These are phyloP conservation scores for Allomyces macrogynus DNA, from an alignment of 192 early-diverging fungal species.

Conservation along the genomic window DNA sequence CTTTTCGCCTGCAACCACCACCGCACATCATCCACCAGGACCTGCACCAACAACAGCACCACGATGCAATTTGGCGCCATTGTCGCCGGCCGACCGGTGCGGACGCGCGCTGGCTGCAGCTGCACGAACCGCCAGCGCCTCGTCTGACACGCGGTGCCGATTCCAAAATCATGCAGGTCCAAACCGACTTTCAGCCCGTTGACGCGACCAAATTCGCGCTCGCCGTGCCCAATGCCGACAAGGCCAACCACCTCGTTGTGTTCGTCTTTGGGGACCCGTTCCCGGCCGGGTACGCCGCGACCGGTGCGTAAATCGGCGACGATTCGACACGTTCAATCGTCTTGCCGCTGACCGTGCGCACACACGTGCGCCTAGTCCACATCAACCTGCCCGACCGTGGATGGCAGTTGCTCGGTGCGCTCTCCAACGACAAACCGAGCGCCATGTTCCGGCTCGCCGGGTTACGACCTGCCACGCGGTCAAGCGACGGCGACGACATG, in stretches of 20 bases:
- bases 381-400: conserved; percentile 59
- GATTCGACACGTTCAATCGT: too few species aligned
- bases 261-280: conserved; percentile 81
- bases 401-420: conserved; percentile 56
- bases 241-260: conserved; percentile 87
- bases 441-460: conserved; percentile 49
- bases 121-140: neutral
- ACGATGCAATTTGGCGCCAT: conserved; percentile 56
- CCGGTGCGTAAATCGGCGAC: conserved; percentile 6
- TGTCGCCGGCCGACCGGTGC: conserved; percentile 63
- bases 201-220: conserved; percentile 76
- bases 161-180: conserved; percentile 29
- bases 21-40: too few species aligned
- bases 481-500: neutral
- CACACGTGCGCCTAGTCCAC: conserved; percentile 31
- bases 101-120: neutral
- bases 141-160: conserved; percentile 1
- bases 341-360: too few species aligned
- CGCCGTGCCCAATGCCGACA: conserved; percentile 61
- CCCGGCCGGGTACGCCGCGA: conserved; percentile 74
- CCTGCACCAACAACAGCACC: too few species aligned
- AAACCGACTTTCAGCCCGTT: conserved; percentile 78
- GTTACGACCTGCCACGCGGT: neutral
- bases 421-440: conserved; percentile 69
- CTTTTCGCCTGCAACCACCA: too few species aligned